phyloP scores from a whole-genome alignment of 768 basidiomycete genomes.

The Phanerochaete carnosa region DNA sequence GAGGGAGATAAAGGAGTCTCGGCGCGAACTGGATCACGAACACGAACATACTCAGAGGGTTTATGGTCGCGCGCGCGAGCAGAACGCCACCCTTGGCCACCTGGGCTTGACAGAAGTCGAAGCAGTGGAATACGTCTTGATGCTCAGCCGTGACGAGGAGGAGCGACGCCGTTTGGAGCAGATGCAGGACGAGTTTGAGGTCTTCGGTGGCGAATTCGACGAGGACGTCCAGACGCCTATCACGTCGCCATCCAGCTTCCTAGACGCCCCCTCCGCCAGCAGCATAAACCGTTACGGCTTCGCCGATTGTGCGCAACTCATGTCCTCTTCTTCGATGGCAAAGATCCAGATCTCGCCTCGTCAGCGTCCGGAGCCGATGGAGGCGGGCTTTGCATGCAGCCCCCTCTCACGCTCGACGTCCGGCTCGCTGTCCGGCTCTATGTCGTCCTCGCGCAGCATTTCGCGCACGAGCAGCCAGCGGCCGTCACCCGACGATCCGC shows the following conservation, averaged over 20 bases:
- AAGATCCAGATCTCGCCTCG: conserved; percentile 58
- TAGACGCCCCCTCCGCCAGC: conserved; percentile 14
- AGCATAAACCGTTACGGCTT: conserved; percentile 22
- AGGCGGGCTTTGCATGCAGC: conserved; percentile 41
- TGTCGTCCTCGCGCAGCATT: conserved; percentile 1
- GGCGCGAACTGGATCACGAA: conserved; percentile 50
- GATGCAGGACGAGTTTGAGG: conserved; percentile 42
- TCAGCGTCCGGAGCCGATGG: conserved; percentile 48
- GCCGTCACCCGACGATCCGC: conserved; percentile 22
- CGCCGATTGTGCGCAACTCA: conserved; percentile 9
- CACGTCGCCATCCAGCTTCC: conserved; percentile 14
- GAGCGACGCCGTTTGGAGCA: conserved; percentile 21
- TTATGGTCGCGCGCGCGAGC: conserved; percentile 53
- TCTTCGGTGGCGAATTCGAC: conserved; percentile 57
- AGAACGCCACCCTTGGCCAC: conserved; percentile 50
- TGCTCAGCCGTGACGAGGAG: conserved; percentile 82
- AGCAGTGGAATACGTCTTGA: conserved; percentile 75
- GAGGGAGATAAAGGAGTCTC: conserved; percentile 60
- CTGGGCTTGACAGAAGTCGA: conserved; percentile 74
- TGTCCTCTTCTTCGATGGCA: conserved; percentile 38
- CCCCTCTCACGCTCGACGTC: neutral
- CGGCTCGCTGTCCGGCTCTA: conserved; percentile 9
- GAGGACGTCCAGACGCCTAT: conserved; percentile 28
- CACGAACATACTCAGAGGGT: conserved; percentile 31
- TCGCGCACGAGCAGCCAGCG: conserved; percentile 1